Conservation (phyloP, 441 rosid genomes). For the Erodium trifolium region DNA sequence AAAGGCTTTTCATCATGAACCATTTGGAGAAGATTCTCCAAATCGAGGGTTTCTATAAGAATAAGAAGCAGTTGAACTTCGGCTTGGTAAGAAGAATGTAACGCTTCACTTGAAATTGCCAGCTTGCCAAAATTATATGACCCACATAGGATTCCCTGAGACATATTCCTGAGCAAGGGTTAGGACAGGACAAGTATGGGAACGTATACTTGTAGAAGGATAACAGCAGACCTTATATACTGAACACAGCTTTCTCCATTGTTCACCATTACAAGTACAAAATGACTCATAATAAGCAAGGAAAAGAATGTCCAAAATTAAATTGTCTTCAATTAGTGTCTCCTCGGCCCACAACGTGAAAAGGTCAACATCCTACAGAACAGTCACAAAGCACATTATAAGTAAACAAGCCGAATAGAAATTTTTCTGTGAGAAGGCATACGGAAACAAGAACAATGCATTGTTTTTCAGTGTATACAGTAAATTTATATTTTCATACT, state of each 20-base stretch:
- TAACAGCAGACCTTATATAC: slow-evolving; percentile 61
- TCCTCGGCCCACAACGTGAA: slow-evolving; percentile 96
- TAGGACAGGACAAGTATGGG: slow-evolving; percentile 12
- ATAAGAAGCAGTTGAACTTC: slow-evolving; percentile 67
- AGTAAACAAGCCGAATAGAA: slow-evolving; percentile 14
- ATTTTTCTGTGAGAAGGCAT: not conserved
- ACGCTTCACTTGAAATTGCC: slow-evolving; percentile 68
- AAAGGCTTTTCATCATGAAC: slow-evolving; percentile 77
- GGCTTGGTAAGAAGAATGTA: slow-evolving; percentile 51
- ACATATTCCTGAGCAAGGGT: slow-evolving; percentile 24
- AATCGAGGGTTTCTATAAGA: slow-evolving; percentile 73
- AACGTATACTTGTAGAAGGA: slow-evolving; percentile 21
- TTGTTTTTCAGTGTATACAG: not conserved
- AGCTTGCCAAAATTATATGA: slow-evolving; percentile 57
- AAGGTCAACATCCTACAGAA: slow-evolving; percentile 65
- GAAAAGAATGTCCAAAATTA: slow-evolving; percentile 81
- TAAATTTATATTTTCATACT: not conserved
- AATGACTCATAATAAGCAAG: slow-evolving; percentile 77
- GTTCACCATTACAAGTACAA: slow-evolving; percentile 65
- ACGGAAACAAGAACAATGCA: slow-evolving; percentile 2
- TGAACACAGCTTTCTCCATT: slow-evolving; percentile 63
- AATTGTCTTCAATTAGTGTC: slow-evolving; percentile 68
- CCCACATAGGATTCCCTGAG: slow-evolving; percentile 68
- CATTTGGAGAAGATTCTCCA: slow-evolving; percentile 85
- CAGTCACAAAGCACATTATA: slow-evolving; percentile 16